Base-by-base conservation (phyloP, 495 filamentous ascomycete genomes). In the Thermothielavioides terrestris region DNA sequence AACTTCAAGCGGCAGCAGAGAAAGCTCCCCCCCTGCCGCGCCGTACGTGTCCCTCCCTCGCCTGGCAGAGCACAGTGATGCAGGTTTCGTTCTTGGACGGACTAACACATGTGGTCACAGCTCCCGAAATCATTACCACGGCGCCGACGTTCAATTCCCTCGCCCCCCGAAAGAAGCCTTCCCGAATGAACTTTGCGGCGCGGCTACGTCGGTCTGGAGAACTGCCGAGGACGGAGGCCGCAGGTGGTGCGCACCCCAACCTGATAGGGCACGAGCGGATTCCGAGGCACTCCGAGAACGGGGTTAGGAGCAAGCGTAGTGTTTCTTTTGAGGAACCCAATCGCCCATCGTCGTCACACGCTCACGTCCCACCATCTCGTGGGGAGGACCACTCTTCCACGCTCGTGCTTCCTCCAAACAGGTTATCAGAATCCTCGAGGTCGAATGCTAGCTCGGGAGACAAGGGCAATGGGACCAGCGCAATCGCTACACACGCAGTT, bases 81-180 rank as follows among this genome's bases (percentile, higher is more conserved):
- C 25, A 34, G 36, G n/a, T 2, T 22, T n/a, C 23, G 17, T 20
- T 6, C 25, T 49, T 22, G 23, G 35, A 53, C 23, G 28, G 39
- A 44, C 56, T 62, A 52, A 61, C 54, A 39, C 35, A 44, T 37
- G 50, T 7, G 46, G 46, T 32, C 59, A 40, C 61, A 86, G 87
- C 91, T 35, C 91, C 91, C 17, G 81, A 83, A 40, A 98, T 98
- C 61, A 91, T 96, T 61, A 95, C 83, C 20, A 98, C 92, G 11
- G 85, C 90, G 22, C 92, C 92, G 6, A 91, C 89, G 1, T 76
- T 83, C 50, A 79, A 91, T 39, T 68, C 72, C 12, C 54, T 59
- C 18, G 59, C 38, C 12, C 58, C 70, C 10, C 63, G 67, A 9
- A 84, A 79, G 63, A 78, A 77, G 55, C 71, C 76, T 34, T 66